Evolutionary conservation across 2,329 filamentous ascomycete species (phyloP).

Genomic region (Aureobasidium sp.): DNA sequence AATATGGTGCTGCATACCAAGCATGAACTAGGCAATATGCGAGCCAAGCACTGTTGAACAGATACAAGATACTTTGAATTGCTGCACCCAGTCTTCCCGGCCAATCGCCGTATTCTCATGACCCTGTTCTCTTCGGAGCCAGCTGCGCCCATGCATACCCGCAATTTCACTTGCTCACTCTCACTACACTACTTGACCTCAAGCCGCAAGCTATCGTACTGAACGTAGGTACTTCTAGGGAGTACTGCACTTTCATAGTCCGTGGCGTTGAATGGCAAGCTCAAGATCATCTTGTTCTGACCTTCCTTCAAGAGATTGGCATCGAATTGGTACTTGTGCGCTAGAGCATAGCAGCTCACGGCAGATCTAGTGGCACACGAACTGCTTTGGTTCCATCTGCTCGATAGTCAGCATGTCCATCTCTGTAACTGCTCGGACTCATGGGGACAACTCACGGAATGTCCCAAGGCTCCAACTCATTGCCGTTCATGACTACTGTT

Average conservation of each 20-base stretch:
- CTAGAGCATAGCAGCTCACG: conserved; percentile 56
- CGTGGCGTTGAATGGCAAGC: conserved; percentile 53
- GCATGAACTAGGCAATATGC: too few species aligned
- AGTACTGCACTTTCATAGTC: conserved; percentile 53
- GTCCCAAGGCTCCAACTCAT: conserved; percentile 45
- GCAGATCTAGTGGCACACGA: conserved; percentile 56
- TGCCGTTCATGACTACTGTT: conserved; percentile 42
- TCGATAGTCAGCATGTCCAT: not conserved
- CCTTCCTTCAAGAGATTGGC: conserved; percentile 43
- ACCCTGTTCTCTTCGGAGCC: too few species aligned
- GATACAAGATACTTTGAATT: too few species aligned
- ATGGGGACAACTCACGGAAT: conserved; percentile 53
- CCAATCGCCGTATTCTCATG: too few species aligned
- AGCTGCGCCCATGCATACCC: too few species aligned
- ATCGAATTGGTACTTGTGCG: conserved; percentile 55
- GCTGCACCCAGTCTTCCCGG: too few species aligned
- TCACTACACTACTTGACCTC: conserved; percentile 37
- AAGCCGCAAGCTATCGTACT: conserved; percentile 58
- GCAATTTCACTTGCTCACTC: not conserved
- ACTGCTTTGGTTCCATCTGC: conserved; percentile 47
- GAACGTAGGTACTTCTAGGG: conserved; percentile 51
- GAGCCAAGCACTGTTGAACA: too few species aligned
- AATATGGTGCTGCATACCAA: too few species aligned
- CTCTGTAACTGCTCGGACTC: not conserved
- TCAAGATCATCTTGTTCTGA: conserved; percentile 50